phyloP scores from a whole-genome alignment of 2,329 filamentous ascomycete genomes.

The Venturia pyrina region DNA sequence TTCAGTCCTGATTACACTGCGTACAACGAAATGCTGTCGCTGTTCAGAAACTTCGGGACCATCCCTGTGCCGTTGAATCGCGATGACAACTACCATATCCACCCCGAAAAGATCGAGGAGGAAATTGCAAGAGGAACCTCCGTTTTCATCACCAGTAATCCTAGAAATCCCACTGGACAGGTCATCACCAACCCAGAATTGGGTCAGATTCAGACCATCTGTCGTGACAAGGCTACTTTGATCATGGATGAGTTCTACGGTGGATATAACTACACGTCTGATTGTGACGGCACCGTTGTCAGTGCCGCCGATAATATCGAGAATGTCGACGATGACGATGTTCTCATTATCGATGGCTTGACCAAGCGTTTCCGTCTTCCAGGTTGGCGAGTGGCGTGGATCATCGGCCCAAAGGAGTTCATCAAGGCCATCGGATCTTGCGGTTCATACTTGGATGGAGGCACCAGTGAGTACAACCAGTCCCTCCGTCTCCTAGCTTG shows the following conservation, averaged over 20 bases:
- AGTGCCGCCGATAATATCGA: constrained; percentile 82
- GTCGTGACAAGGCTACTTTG: constrained; percentile 78
- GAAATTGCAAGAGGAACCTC: constrained; percentile 63
- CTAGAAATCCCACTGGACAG: constrained; percentile 84
- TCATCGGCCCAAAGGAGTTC: constrained; percentile 91
- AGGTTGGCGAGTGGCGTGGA: constrained; percentile 95
- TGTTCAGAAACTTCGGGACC: constrained; percentile 63
- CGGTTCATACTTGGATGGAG: constrained; percentile 88
- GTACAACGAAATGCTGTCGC: constrained; percentile 92
- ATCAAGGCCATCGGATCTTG: constrained; percentile 88
- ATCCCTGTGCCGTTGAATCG: constrained; percentile 58
- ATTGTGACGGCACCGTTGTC: constrained; percentile 85
- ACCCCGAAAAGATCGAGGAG: constrained; percentile 84
- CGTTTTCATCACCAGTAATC: constrained; percentile 91
- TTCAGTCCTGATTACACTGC: constrained; percentile 48
- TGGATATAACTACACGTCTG: constrained; percentile 88
- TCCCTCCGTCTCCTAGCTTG: background rate
- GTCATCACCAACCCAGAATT: constrained; percentile 79
- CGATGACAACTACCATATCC: constrained; percentile 84
- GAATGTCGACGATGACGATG: constrained; percentile 82
- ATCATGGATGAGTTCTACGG: constrained; percentile 93
- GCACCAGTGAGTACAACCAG: constrained; percentile 40
- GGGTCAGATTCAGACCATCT: constrained; percentile 84
- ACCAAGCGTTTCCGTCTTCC: constrained; percentile 96
- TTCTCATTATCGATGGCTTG: constrained; percentile 88